A percentile compares a stretch with the other conserved stretches of the same genome.
Conservation (phyloP, 129 eudicot genomes). For the Flaveria brownii region DNA sequence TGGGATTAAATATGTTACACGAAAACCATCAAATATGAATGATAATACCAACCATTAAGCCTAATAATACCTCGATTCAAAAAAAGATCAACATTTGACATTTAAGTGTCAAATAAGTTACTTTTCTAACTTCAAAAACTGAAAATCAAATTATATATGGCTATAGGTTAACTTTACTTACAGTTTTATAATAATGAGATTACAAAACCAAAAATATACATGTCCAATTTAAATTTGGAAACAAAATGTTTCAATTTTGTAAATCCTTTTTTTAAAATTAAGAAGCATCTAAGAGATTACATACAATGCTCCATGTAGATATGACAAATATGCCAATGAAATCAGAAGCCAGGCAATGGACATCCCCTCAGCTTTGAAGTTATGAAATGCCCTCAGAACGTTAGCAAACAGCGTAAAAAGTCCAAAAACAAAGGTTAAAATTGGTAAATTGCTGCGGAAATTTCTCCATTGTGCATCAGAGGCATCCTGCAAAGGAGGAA, state of each 20-base stretch:
- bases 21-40: constrained; percentile 20
- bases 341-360: constrained; percentile 82
- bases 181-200: not conserved
- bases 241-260: not conserved
- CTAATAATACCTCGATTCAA: not conserved
- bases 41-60: constrained; percentile 12
- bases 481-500: constrained; percentile 52
- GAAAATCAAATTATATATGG: not conserved
- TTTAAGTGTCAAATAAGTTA: constrained; percentile 10
- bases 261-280: not conserved
- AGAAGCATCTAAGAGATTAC: constrained; percentile 19
- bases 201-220: constrained; percentile 3
- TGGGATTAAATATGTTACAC: constrained; percentile 32
- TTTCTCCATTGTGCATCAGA: constrained; percentile 98
- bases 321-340: constrained; percentile 72
- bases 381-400: constrained; percentile 40
- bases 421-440: constrained; percentile 75
- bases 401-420: constrained; percentile 62
- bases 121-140: not conserved
- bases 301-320: constrained; percentile 96
- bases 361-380: constrained; percentile 75
- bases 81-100: not conserved
- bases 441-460: constrained; percentile 75
- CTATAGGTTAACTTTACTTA: not conserved
- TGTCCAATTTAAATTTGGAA: not conserved